These are phyloP conservation scores for Paragyromitra xinjiangensis DNA, from an alignment of 495 filamentous ascomycete genomes.

Conservation along the genomic window DNA sequence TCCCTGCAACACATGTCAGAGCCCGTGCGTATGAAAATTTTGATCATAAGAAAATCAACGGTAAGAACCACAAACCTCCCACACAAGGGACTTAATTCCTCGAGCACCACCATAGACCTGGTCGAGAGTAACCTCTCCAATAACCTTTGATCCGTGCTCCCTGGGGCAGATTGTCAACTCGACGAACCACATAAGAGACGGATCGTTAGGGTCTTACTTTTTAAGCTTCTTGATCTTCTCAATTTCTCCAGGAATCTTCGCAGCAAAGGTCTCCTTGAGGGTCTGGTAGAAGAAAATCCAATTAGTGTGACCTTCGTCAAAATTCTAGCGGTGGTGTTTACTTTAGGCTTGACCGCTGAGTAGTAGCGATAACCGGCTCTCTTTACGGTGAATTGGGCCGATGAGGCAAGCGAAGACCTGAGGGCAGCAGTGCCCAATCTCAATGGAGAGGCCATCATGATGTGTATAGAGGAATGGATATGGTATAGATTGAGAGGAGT, in stretches of 20 bases:
- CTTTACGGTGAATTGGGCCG: constrained; percentile 70
- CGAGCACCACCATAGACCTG: constrained; percentile 99
- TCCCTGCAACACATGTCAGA: constrained; percentile 64
- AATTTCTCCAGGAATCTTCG: constrained; percentile 90
- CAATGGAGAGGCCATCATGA: constrained; percentile 79
- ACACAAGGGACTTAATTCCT: constrained; percentile 97
- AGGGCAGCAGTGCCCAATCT: constrained; percentile 78
- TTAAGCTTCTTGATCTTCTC: constrained; percentile 98
- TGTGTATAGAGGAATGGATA: constrained; percentile 33
- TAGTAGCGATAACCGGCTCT: constrained; percentile 84
- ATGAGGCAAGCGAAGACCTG: constrained; percentile 73
- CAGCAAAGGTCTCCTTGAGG: constrained; percentile 97
- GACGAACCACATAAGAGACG: constrained; percentile 21
- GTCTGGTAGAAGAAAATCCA: constrained; percentile 66
- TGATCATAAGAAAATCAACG: not conserved
- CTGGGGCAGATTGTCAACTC: constrained; percentile 61
- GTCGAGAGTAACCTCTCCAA: constrained; percentile 98
- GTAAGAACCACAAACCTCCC: constrained; percentile 73
- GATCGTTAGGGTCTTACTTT: constrained; percentile 70
- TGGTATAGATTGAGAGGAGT: constrained; percentile 57
- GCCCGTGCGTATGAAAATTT: constrained; percentile 14
- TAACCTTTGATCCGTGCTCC: constrained; percentile 90
- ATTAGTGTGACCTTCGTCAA: constrained; percentile 19
- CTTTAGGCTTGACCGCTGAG: constrained; percentile 86
- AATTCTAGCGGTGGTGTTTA: constrained; percentile 59